Percentiles rank a stretch among this genome's conserved stretches.
These are phyloP conservation scores for Leccinum subgranulosum DNA, from an alignment of 768 basidiomycete species.

Conservation along the genomic window DNA sequence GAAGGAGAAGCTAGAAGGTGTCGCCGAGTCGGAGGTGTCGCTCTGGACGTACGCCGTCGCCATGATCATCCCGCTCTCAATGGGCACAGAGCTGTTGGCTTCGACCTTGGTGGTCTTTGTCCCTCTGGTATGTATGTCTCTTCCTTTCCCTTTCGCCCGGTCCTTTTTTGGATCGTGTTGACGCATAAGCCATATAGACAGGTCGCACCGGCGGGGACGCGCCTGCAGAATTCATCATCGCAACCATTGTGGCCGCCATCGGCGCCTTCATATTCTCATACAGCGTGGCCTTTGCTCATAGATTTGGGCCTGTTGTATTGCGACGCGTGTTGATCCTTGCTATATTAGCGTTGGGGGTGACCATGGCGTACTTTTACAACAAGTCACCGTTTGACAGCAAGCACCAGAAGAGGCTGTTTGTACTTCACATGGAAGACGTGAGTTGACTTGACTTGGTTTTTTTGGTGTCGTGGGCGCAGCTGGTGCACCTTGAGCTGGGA, in stretches of 20 bases:
- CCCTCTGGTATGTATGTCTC: slow-evolving; percentile 58
- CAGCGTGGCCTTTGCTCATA: slow-evolving; percentile 67
- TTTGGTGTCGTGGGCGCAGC: no score
- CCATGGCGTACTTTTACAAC: slow-evolving; percentile 60
- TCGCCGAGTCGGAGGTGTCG: slow-evolving; percentile 39
- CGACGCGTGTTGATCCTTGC: slow-evolving; percentile 42
- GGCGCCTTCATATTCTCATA: slow-evolving; percentile 60
- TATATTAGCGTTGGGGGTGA: slow-evolving; percentile 42
- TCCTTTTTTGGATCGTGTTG: slow-evolving; percentile 8
- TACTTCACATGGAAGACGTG: slow-evolving; percentile 85
- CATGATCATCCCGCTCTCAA: slow-evolving; percentile 50
- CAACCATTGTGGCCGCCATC: slow-evolving; percentile 62
- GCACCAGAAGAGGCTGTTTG: slow-evolving; percentile 87
- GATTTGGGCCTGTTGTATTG: slow-evolving; percentile 50
- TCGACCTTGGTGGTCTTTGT: slow-evolving; percentile 85
- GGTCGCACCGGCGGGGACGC: slow-evolving; percentile 81
- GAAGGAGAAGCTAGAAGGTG: background rate
- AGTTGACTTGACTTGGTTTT: slow-evolving; percentile 20
- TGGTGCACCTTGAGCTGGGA: no score
- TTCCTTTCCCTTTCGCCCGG: background rate
- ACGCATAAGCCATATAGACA: slow-evolving; percentile 45
- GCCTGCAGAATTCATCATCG: slow-evolving; percentile 87
- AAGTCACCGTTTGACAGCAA: slow-evolving; percentile 69
- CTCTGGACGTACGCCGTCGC: slow-evolving; percentile 64
- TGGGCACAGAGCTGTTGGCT: slow-evolving; percentile 54